Percentiles rank a stretch among this genome's conserved stretches.
phyloP scores from a whole-genome alignment of 305 asterid genomes.

The Stenogyne calaminthoides region DNA sequence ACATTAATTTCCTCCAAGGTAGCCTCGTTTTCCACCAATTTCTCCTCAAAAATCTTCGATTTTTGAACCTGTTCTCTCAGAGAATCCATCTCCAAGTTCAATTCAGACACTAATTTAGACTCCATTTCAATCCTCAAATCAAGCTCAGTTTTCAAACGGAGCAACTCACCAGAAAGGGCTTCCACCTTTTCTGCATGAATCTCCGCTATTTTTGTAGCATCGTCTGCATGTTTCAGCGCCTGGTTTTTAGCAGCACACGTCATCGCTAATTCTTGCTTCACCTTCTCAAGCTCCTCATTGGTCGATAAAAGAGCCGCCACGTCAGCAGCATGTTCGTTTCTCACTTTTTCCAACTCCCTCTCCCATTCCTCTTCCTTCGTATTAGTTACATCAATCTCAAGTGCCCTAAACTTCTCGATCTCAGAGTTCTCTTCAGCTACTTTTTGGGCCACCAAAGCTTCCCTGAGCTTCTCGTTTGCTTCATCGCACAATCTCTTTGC shows the following conservation, averaged over 20 bases:
- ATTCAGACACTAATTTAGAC: slow-evolving; percentile 49
- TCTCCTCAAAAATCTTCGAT: slow-evolving; percentile 46
- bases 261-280: slow-evolving; percentile 66
- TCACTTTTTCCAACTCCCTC: slow-evolving; percentile 60
- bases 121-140: slow-evolving; percentile 53
- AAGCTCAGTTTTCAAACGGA: slow-evolving; percentile 48
- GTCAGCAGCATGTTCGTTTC: slow-evolving; percentile 64
- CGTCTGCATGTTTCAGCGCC: slow-evolving; percentile 76
- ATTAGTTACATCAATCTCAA: slow-evolving; percentile 62
- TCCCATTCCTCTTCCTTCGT: slow-evolving; percentile 61
- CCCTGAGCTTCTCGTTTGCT: slow-evolving; percentile 67
- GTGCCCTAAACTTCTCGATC: slow-evolving; percentile 70
- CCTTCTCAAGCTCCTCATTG: slow-evolving; percentile 61
- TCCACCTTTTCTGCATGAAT: slow-evolving; percentile 68
- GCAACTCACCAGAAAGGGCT: slow-evolving; percentile 62
- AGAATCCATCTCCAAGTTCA: slow-evolving; percentile 54
- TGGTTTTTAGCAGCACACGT: slow-evolving; percentile 68
- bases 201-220: slow-evolving; percentile 75
- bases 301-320: slow-evolving; percentile 64
- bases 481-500: slow-evolving; percentile 56
- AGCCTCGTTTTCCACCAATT: slow-evolving; percentile 57
- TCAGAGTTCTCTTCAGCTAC: slow-evolving; percentile 70
- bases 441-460: slow-evolving; percentile 68
- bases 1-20: slow-evolving; percentile 64
- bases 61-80: slow-evolving; percentile 52